phyloP scores from a whole-genome alignment of 805 yeast species.

The Candida ipomoeae region DNA sequence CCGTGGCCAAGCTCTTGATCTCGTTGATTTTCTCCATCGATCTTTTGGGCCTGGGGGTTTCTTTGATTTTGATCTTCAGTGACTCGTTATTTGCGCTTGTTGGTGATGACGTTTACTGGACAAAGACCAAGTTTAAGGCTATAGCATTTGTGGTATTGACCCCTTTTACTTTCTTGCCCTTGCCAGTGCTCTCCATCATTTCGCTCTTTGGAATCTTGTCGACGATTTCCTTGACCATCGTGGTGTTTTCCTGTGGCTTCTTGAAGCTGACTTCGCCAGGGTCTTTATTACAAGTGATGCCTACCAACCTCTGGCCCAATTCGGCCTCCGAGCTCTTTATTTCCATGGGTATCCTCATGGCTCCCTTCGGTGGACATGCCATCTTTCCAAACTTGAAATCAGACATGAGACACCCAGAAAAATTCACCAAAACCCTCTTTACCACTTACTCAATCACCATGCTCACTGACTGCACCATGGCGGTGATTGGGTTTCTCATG shows the following conservation, averaged over 20 bases:
- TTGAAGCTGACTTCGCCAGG: constrained; percentile 65
- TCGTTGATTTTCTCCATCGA: constrained; percentile 74
- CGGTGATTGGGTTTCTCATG: constrained; percentile 61
- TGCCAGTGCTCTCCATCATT: constrained; percentile 65
- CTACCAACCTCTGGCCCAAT: constrained; percentile 64
- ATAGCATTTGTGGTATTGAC: constrained; percentile 67
- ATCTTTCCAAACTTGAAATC: constrained; percentile 69
- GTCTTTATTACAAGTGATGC: constrained; percentile 59
- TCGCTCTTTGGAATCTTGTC: constrained; percentile 68
- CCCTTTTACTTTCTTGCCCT: constrained; percentile 78
- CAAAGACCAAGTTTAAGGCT: constrained; percentile 52
- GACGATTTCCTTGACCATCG: constrained; percentile 58
- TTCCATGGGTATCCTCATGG: constrained; percentile 64
- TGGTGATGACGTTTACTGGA: constrained; percentile 34
- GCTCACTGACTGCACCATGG: constrained; percentile 59
- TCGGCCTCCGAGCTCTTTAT: constrained; percentile 49
- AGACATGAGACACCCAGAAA: constrained; percentile 67
- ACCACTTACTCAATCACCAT: constrained; percentile 59
- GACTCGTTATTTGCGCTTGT: constrained; percentile 58
- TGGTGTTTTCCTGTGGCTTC: constrained; percentile 62
- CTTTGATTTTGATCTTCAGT: constrained; percentile 76
- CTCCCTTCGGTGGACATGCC: constrained; percentile 85
- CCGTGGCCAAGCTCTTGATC: constrained; percentile 66
- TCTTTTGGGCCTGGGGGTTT: constrained; percentile 74
- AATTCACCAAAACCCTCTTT: constrained; percentile 49